These are phyloP conservation scores for Rhizophagus sp. DNA, from an alignment of 192 early-diverging fungal genomes.

Conservation along the genomic window DNA sequence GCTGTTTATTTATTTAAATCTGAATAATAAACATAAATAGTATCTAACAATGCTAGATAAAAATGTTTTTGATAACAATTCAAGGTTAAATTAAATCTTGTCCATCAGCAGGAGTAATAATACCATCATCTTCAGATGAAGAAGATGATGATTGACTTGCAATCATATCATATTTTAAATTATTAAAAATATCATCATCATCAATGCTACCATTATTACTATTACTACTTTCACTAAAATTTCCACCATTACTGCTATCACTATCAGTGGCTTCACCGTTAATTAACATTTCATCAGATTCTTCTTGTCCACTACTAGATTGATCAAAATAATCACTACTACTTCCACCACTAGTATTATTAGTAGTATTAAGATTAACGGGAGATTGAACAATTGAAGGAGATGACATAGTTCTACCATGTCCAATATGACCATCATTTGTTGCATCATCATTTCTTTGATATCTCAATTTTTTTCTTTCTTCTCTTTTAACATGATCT, in stretches of 20 bases:
- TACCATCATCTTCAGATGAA: neutral
- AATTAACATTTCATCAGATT: conserved; percentile 8
- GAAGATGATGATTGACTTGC: conserved; percentile 7
- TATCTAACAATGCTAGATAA: neutral
- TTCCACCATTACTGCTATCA: conserved; percentile 5
- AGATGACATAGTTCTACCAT: neutral
- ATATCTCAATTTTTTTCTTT: conserved; percentile 7
- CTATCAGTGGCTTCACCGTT: neutral
- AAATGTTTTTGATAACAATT: neutral
- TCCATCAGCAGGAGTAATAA: conserved; percentile 9
- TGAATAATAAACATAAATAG: neutral
- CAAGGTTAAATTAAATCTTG: neutral
- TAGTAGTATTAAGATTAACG: neutral
- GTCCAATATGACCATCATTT: neutral
- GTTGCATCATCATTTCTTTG: neutral
- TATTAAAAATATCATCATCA: neutral
- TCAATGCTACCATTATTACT: neutral
- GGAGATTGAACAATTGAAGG: neutral
- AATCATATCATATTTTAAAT: neutral
- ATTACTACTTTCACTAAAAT: neutral
- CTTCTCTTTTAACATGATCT: conserved; percentile 35
- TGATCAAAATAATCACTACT: conserved; percentile 24
- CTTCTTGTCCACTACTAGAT: conserved; percentile 8
- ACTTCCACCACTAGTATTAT: conserved; percentile 3
- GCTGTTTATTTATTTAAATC: no score